Conservation (phyloP, 2,329 filamentous ascomycete genomes). For the Fusarium hostae region DNA sequence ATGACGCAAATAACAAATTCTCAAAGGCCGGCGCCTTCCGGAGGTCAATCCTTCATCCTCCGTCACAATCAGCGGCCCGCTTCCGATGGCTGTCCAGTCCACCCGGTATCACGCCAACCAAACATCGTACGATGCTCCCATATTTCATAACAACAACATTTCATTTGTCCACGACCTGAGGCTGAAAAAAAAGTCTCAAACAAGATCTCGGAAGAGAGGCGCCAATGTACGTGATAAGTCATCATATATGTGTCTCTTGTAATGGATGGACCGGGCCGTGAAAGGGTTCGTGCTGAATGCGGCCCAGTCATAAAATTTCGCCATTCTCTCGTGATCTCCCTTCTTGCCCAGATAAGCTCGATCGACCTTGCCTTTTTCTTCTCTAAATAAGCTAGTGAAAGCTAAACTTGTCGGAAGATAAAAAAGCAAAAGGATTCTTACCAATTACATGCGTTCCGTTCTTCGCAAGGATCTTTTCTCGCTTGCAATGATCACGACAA, state of each 20-base stretch:
- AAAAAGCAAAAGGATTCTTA: slow-evolving; percentile 12
- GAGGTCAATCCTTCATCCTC: slow-evolving; percentile 10
- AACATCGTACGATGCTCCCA: slow-evolving; percentile 42
- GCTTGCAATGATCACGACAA: slow-evolving; percentile 25
- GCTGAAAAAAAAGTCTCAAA: not conserved
- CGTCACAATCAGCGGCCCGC: slow-evolving; percentile 38
- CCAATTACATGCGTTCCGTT: slow-evolving; percentile 4
- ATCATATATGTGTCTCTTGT: slow-evolving; percentile 13
- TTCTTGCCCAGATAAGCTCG: not conserved
- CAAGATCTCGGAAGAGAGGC: not conserved
- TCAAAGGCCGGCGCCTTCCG: slow-evolving; percentile 9
- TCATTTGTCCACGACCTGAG: not conserved
- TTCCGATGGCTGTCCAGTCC: slow-evolving; percentile 42
- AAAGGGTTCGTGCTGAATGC: slow-evolving; percentile 12
- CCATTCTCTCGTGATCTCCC: slow-evolving; percentile 14
- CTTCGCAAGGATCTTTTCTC: slow-evolving; percentile 25
- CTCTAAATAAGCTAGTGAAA: slow-evolving; percentile 2
- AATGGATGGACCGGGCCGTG: slow-evolving; percentile 28
- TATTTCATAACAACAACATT: not conserved
- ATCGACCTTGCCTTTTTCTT: not conserved
- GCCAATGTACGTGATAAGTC: slow-evolving; percentile 5
- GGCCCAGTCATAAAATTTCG: slow-evolving; percentile 10
- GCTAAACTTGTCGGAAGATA: slow-evolving; percentile 8
- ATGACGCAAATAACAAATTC: not conserved
- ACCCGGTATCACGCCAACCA: slow-evolving; percentile 38